Evolutionary conservation across 1,284 basidiomycete species (phyloP).

Genomic region (Cystobasidiaceae sp.): DNA sequence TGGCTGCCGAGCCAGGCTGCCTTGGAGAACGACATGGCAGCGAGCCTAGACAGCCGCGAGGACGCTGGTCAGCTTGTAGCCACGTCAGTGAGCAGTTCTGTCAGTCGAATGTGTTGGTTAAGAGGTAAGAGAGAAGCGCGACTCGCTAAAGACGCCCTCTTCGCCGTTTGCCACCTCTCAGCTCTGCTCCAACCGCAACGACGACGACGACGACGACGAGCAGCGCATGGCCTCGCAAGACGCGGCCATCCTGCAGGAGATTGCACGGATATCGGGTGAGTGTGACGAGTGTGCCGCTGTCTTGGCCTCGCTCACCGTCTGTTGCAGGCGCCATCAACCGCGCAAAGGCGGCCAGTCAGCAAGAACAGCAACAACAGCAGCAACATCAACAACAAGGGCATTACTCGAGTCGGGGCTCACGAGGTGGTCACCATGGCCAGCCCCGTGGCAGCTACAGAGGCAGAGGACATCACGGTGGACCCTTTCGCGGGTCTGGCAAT

Average conservation of each 20-base stretch:
- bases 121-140: too few relatives aligned
- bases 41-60: too few relatives aligned
- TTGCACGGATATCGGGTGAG: conserved; percentile 20
- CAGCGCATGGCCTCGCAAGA: conserved; percentile 17
- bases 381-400: not conserved
- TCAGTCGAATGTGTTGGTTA: too few relatives aligned
- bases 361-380: not conserved
- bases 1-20: conserved; percentile 20
- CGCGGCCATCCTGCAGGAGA: conserved; percentile 12
- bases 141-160: too few relatives aligned
- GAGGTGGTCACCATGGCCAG: not conserved
- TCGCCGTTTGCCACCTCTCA: too few relatives aligned
- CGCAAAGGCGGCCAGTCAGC: conserved; percentile 4
- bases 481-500: not conserved
- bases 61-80: too few relatives aligned
- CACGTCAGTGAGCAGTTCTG: too few relatives aligned
- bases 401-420: not conserved
- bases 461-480: not conserved
- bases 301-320: not conserved
- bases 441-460: not conserved
- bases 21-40: conserved; percentile 21
- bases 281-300: not conserved
- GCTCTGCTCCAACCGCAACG: not conserved
- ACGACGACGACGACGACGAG: not conserved
- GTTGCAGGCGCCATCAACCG: conserved; percentile 24